These are phyloP conservation scores for Thecaphora frezii DNA, from an alignment of 1,284 basidiomycete species.

Conservation along the genomic window DNA sequence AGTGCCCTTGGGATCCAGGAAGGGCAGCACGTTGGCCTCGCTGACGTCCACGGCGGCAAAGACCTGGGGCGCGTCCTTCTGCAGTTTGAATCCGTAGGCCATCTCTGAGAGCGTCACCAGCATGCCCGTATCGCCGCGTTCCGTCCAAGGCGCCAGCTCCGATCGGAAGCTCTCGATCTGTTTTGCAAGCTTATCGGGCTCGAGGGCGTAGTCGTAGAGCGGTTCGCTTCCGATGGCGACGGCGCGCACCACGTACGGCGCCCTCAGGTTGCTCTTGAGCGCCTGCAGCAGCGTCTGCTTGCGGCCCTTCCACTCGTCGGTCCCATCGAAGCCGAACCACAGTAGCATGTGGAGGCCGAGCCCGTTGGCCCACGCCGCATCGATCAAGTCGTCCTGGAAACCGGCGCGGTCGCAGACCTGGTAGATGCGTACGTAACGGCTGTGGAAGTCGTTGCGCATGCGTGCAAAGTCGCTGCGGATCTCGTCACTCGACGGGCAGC, in stretches of 20 bases:
- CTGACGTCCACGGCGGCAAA: slow-evolving; percentile 70
- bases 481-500: slow-evolving; percentile 39
- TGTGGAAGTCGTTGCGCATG: slow-evolving; percentile 67
- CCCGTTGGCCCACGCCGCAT: slow-evolving; percentile 71
- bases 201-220: slow-evolving; percentile 68
- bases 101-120: slow-evolving; percentile 69
- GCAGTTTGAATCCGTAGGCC: slow-evolving; percentile 64
- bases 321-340: slow-evolving; percentile 67
- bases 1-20: slow-evolving; percentile 68
- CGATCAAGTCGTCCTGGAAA: slow-evolving; percentile 66
- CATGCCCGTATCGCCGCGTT: slow-evolving; percentile 62
- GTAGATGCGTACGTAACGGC: slow-evolving; percentile 73
- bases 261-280: slow-evolving; percentile 69
- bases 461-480: slow-evolving; percentile 68
- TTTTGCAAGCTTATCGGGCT: slow-evolving; percentile 64
- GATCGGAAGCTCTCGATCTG: slow-evolving; percentile 62
- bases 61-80: slow-evolving; percentile 63
- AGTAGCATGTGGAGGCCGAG: slow-evolving; percentile 72
- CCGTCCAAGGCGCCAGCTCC: slow-evolving; percentile 5
- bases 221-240: slow-evolving; percentile 77
- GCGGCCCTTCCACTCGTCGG: slow-evolving; percentile 65
- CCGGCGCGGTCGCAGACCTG: slow-evolving; percentile 66
- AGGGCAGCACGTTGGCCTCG: slow-evolving; percentile 72
- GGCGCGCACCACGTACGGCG: slow-evolving; percentile 69
- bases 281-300: slow-evolving; percentile 62